Conservation (phyloP, 768 basidiomycete genomes). For the Pleurotus cornucopiae region DNA sequence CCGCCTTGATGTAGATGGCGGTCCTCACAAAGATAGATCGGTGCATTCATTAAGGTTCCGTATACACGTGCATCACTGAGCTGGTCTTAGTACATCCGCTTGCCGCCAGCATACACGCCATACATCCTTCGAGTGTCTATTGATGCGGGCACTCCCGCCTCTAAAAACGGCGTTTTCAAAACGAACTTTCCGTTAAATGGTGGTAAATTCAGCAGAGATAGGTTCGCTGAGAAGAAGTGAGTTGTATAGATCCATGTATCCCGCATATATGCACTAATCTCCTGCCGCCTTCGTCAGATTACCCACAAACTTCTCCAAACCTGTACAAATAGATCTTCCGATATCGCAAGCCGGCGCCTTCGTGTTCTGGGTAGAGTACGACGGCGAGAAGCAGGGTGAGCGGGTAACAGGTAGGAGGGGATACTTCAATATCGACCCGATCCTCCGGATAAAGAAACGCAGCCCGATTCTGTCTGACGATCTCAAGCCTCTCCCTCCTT, state of each 20-base stretch:
- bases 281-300: slow-evolving; percentile 42
- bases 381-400: slow-evolving; percentile 49
- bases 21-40: slow-evolving; percentile 79
- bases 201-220: slow-evolving; percentile 73
- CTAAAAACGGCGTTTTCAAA: slow-evolving; percentile 87
- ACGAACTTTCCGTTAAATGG: slow-evolving; percentile 98
- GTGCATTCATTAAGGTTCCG: slow-evolving; percentile 39
- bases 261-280: slow-evolving; percentile 16
- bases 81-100: slow-evolving; percentile 77
- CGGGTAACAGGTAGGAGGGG: slow-evolving; percentile 83
- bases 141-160: slow-evolving; percentile 88
- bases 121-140: slow-evolving; percentile 91
- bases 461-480: slow-evolving; percentile 65
- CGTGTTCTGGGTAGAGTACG: slow-evolving; percentile 93
- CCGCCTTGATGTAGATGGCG: slow-evolving; percentile 83
- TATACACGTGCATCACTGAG: slow-evolving; percentile 7
- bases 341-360: slow-evolving; percentile 97
- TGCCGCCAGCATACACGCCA: slow-evolving; percentile 85
- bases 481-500: slow-evolving; percentile 45
- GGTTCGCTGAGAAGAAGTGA: slow-evolving; percentile 72
- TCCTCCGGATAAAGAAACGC: slow-evolving; percentile 72
- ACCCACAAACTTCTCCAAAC: slow-evolving; percentile 82
- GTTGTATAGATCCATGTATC: slow-evolving; percentile 19
- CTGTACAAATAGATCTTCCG: slow-evolving; percentile 90
- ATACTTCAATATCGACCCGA: slow-evolving; percentile 95